Evolutionary conservation across 352 stramenopile species (phyloP).

Genomic region (Phytophthora sansomeana): DNA sequence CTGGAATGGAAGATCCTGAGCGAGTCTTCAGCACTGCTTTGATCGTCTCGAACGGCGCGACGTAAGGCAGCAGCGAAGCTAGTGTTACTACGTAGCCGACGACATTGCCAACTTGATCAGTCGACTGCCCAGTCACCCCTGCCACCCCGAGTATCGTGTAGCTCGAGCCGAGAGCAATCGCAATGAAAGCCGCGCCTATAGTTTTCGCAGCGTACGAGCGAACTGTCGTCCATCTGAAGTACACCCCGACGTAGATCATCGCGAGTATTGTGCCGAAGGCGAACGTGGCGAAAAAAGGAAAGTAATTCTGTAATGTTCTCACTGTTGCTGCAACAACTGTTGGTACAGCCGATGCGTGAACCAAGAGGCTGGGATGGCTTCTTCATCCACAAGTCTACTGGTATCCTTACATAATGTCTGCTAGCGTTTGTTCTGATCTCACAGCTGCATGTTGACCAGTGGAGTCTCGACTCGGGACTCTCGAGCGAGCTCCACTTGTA

Average conservation of each 20-base stretch:
- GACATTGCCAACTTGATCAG: slow-evolving; percentile 21
- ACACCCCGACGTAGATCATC: slow-evolving; percentile 29
- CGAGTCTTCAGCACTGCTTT: slow-evolving; percentile 43
- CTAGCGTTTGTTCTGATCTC: too few relatives aligned
- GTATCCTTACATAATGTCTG: too few relatives aligned
- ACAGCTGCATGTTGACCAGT: too few relatives aligned
- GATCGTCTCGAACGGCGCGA: slow-evolving; percentile 51
- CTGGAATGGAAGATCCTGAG: slow-evolving; percentile 38
- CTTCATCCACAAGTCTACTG: too few relatives aligned
- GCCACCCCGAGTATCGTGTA: slow-evolving; percentile 37
- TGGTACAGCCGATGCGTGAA: too few relatives aligned
- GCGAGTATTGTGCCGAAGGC: neutral
- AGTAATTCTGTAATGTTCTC: too few relatives aligned
- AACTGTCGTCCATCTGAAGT: slow-evolving; percentile 25
- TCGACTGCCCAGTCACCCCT: slow-evolving; percentile 21
- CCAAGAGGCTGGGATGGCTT: too few relatives aligned
- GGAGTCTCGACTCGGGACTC: too few relatives aligned
- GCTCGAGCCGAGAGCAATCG: slow-evolving; percentile 17
- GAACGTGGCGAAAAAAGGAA: neutral
- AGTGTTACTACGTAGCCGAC: slow-evolving; percentile 43
- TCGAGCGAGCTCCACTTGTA: too few relatives aligned
- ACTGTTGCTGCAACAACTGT: too few relatives aligned
- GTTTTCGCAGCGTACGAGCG: slow-evolving; percentile 25
- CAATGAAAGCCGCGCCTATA: slow-evolving; percentile 16
- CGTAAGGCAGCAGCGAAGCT: slow-evolving; percentile 41